Evolutionary conservation across 2,329 filamentous ascomycete genomes (phyloP).

Genomic region (Colletotrichum nymphaeae): DNA sequence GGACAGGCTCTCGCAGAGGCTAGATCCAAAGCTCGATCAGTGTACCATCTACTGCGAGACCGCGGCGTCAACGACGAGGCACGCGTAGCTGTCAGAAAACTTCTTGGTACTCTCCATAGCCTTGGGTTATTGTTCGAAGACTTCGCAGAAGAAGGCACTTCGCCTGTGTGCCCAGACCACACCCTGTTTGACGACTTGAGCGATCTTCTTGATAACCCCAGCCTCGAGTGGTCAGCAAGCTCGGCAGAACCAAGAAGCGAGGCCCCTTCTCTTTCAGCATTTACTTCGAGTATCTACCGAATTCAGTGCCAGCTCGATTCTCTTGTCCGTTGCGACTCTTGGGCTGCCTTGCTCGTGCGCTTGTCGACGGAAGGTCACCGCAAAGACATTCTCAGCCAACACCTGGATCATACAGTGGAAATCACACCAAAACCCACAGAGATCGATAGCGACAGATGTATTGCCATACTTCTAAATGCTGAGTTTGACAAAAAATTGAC

Average conservation of each 20-base stretch:
- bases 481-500: neutral
- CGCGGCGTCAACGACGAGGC: neutral
- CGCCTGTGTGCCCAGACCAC: neutral
- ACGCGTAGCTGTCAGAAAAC: neutral
- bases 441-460: neutral
- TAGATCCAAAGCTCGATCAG: neutral
- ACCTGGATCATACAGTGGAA: neutral
- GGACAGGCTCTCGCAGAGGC: neutral
- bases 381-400: slow-evolving; percentile 33
- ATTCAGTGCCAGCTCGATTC: neutral
- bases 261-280: neutral
- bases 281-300: neutral
- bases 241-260: neutral
- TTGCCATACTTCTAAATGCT: neutral
- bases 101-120: slow-evolving; percentile 9
- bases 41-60: neutral
- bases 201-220: neutral
- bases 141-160: neutral
- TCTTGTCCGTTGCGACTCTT: neutral
- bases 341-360: neutral
- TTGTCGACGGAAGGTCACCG: neutral
- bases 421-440: too few relatives aligned
- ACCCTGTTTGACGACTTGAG: neutral
- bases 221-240: neutral
- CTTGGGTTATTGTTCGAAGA: slow-evolving; percentile 5